Conservation (phyloP, 495 filamentous ascomycete species). For the Aspergillus asperescens region DNA sequence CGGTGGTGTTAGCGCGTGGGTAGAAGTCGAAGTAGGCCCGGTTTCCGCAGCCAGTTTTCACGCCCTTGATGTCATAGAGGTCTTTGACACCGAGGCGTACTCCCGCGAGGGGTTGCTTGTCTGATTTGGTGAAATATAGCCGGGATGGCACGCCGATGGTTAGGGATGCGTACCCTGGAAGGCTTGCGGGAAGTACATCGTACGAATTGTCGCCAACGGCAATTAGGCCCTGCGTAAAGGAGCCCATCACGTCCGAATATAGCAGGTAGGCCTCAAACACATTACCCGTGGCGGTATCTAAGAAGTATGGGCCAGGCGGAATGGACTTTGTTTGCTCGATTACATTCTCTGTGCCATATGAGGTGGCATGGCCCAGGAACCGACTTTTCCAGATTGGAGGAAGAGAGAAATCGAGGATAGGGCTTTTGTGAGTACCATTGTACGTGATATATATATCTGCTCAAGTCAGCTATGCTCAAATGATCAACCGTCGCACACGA, state of each 20-base stretch:
- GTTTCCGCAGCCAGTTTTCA: constrained; percentile 39
- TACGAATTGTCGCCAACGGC: constrained; percentile 9
- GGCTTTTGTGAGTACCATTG: neutral
- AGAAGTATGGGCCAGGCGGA: constrained; percentile 11
- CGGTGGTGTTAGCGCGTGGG: constrained; percentile 25
- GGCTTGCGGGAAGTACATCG: neutral
- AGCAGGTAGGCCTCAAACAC: constrained; percentile 9
- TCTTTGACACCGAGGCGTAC: constrained; percentile 44
- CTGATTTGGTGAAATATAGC: constrained; percentile 28
- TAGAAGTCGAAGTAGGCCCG: constrained; percentile 39
- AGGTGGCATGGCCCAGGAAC: neutral
- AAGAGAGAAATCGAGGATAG: neutral
- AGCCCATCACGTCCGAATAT: constrained; percentile 6
- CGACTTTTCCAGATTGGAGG: neutral
- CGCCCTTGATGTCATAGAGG: constrained; percentile 39
- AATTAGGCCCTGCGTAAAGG: constrained; percentile 14
- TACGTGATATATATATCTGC: constrained; percentile 4
- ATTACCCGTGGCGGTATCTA: constrained; percentile 5
- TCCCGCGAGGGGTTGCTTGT: constrained; percentile 35
- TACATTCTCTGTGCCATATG: neutral
- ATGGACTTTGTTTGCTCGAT: neutral
- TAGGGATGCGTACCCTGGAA: constrained; percentile 4
- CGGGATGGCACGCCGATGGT: constrained; percentile 41
- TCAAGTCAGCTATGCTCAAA: neutral
- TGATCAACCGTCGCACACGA: neutral